phyloP scores from a whole-genome alignment of 1,139 yeast species.

The Nematodospora anomalae region DNA sequence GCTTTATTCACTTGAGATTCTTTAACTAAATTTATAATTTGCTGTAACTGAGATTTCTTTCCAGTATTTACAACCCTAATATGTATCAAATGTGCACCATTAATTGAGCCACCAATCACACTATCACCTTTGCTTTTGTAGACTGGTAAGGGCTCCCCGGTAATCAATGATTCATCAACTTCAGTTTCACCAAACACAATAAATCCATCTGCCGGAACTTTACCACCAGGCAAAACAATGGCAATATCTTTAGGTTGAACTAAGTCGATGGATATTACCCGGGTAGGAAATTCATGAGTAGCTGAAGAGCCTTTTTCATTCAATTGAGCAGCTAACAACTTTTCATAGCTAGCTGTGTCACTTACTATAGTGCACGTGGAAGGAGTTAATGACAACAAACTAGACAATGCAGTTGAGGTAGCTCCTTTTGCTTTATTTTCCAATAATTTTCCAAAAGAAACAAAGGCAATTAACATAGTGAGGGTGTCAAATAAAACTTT shows the following conservation, averaged over 20 bases:
- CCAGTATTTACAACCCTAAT: conserved; percentile 72
- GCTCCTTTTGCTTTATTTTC: conserved; percentile 94
- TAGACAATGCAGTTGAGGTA: conserved; percentile 84
- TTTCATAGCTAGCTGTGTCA: conserved; percentile 32
- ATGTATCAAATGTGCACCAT: conserved; percentile 73
- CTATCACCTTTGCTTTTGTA: conserved; percentile 57
- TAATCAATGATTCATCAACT: conserved; percentile 81
- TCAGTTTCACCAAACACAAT: conserved; percentile 77
- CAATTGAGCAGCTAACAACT: conserved; percentile 16
- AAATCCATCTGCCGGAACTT: conserved; percentile 88
- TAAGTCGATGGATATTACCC: conserved; percentile 64
- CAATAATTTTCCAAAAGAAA: conserved; percentile 84
- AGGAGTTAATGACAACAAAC: conserved; percentile 78
- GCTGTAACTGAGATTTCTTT: conserved; percentile 80
- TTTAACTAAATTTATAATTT: conserved; percentile 81
- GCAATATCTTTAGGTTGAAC: conserved; percentile 78
- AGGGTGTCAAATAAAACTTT: conserved; percentile 83
- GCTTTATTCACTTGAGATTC: conserved; percentile 89
- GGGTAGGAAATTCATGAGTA: conserved; percentile 23
- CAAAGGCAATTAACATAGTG: conserved; percentile 79
- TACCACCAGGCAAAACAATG: conserved; percentile 80
- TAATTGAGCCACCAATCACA: conserved; percentile 89
- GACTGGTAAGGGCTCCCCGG: conserved; percentile 87
- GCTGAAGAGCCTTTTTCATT: conserved; percentile 5
- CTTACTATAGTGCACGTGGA: conserved; percentile 66